Percentiles rank a stretch among this genome's conserved stretches.
Evolutionary conservation across 805 yeast species (phyloP).

Genomic region (Starmerella khaoyaiensis): DNA sequence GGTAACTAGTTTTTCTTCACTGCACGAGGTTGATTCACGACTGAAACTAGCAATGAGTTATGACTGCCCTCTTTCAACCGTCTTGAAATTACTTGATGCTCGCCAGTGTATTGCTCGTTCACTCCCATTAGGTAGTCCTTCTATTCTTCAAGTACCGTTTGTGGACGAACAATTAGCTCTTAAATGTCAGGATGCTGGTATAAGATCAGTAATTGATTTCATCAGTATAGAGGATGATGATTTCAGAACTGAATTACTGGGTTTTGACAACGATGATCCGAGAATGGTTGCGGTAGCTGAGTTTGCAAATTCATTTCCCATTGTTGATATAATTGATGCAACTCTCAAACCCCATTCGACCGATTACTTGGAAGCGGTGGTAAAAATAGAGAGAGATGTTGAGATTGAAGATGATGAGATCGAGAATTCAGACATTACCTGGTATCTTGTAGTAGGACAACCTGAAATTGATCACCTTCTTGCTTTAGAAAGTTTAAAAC

Average conservation of each 20-base stretch:
- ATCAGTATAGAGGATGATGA: slow-evolving; percentile 59
- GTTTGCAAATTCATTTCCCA: slow-evolving; percentile 84
- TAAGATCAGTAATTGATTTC: slow-evolving; percentile 67
- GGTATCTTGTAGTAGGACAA: slow-evolving; percentile 90
- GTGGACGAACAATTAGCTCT: slow-evolving; percentile 36
- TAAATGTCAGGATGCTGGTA: slow-evolving; percentile 40
- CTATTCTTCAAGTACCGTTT: slow-evolving; percentile 71
- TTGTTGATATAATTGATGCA: slow-evolving; percentile 52
- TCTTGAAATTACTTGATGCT: slow-evolving; percentile 66
- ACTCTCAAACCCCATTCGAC: too few species aligned
- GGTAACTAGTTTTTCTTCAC: too few species aligned
- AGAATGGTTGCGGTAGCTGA: slow-evolving; percentile 55
- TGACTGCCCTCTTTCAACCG: neutral
- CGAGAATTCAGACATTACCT: neutral
- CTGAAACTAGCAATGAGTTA: neutral
- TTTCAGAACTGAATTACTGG: slow-evolving; percentile 46
- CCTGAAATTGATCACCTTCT: slow-evolving; percentile 44
- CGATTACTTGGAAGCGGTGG: slow-evolving; percentile 38
- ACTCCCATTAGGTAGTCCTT: slow-evolving; percentile 66
- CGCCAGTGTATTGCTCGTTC: slow-evolving; percentile 83
- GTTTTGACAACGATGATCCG: slow-evolving; percentile 34
- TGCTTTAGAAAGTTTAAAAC: slow-evolving; percentile 58
- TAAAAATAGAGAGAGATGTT: slow-evolving; percentile 34
- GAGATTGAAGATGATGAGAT: neutral
- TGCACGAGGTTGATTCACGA: neutral